These are phyloP conservation scores for Triticum timopheevii DNA, from an alignment of 176 grass and related monocot genomes.

Conservation along the genomic window DNA sequence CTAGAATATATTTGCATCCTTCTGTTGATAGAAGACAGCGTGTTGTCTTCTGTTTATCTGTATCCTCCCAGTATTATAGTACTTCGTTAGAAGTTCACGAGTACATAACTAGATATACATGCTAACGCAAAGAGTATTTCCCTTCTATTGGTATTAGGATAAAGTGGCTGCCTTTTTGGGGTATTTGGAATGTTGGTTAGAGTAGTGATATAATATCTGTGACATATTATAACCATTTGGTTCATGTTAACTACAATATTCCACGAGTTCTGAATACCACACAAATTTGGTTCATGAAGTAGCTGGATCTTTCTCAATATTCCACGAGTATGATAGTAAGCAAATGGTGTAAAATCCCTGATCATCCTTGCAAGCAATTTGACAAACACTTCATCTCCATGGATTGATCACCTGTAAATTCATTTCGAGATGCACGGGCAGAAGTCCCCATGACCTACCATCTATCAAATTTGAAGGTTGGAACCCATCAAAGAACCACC, in stretches of 20 bases:
- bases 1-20: conserved; percentile 20
- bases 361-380: too few species aligned
- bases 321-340: background rate
- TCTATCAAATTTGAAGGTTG: too few species aligned
- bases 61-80: background rate
- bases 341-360: too few species aligned
- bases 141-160: conserved; percentile 3
- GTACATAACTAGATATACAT: background rate
- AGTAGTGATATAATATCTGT: conserved; percentile 4
- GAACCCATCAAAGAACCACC: too few species aligned
- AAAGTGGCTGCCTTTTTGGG: background rate
- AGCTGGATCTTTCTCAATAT: too few species aligned
- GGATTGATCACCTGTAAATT: too few species aligned
- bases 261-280: too few species aligned
- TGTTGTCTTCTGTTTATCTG: conserved; percentile 11
- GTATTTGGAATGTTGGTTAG: conserved; percentile 3
- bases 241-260: background rate
- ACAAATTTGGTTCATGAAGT: too few species aligned
- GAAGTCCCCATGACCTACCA: too few species aligned
- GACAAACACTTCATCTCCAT: too few species aligned
- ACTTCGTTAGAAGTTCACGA: background rate
- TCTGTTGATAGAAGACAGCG: background rate
- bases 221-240: background rate
- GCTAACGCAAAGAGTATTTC: background rate
- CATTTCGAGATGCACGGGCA: too few species aligned